phyloP scores from a whole-genome alignment of 2,329 filamentous ascomycete species.

The Clathrospora elynae region DNA sequence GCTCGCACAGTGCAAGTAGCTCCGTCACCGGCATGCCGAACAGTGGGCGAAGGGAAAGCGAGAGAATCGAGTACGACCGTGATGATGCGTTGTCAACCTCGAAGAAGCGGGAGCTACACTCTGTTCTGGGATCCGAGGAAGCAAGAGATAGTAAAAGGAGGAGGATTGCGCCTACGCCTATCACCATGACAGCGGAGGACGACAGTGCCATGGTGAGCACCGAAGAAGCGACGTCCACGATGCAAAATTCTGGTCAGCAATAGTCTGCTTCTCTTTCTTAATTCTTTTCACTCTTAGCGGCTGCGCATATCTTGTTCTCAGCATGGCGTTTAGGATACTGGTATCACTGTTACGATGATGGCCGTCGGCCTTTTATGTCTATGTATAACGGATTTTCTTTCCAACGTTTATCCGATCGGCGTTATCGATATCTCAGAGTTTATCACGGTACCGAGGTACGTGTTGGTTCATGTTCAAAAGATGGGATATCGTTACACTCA shows the following conservation, averaged over 20 bases:
- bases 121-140: conserved; percentile 44
- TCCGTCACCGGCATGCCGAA: conserved; percentile 59
- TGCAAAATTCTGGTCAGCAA: conserved; percentile 24
- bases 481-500: conserved; percentile 4
- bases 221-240: conserved; percentile 37
- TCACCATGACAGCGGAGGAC: conserved; percentile 36
- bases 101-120: conserved; percentile 47
- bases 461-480: conserved; percentile 9
- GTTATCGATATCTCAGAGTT: conserved; percentile 1
- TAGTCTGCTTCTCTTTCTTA: conserved; percentile 10
- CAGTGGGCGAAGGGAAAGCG: conserved; percentile 37
- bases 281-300: conserved; percentile 4
- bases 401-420: conserved; percentile 1
- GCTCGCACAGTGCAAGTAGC: conserved; percentile 60
- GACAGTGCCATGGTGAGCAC: conserved; percentile 40
- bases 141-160: conserved; percentile 50
- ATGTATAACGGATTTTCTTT: conserved; percentile 6
- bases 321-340: conserved; percentile 28
- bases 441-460: conserved; percentile 8
- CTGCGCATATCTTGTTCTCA: conserved; percentile 12
- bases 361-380: conserved; percentile 4
- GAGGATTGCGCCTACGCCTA: conserved; percentile 53
- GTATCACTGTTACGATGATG: conserved; percentile 1
- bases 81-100: conserved; percentile 34
- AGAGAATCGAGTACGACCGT: conserved; percentile 46